Evolutionary conservation across 352 stramenopile species (phyloP), one percentile per base, ranked within the genome.

Genomic region (Pythium dissotocum): DNA sequence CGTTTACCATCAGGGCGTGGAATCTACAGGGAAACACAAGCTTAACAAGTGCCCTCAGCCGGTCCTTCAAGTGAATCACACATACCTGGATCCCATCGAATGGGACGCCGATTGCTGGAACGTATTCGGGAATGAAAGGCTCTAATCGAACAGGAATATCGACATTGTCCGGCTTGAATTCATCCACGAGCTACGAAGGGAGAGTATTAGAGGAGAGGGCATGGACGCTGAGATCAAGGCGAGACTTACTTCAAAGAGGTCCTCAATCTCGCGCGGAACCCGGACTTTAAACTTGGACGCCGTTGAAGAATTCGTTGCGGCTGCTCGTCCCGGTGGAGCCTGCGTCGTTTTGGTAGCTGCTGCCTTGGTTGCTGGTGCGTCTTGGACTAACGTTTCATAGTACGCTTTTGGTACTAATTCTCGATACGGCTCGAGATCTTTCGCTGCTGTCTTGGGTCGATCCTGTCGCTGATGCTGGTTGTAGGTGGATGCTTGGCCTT

Each of bases 121-220:
- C 93, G 65, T 93, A 98, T 26, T 97, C 89, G 0, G 96, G 96
- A 12, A 98, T 78, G 60, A 98, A 99, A 21, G 90, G 94, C 71
- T 98, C 91, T 7, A 98, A 73, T 42, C 78, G 76, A n/a, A 89
- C 97, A 33, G 90, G 81, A 40, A 99, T 85, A 6, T 98, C 93
- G 7, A 97, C 67, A 5, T 93, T 79, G 53, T 98, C 90, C 4
- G 94, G 90, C 24, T 85, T 89, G 73, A 97, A 99, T 0, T 71
- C 76, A 18, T 88, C 79, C 54, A 95, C 85, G 70, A 85, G 82
- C 79, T 93, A 63, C 32, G 6, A 2, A 51, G 12, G 4, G 6
- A 51, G 21, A 21, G 85, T 4, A 24, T 4, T 28, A 60, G 6
- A 46, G 59, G 14, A 59, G 14, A 56, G 1, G 60, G 14, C 35